Evolutionary conservation across 2,329 filamentous ascomycete species (phyloP).

Genomic region (Cladosporium austrohemisphaericum): DNA sequence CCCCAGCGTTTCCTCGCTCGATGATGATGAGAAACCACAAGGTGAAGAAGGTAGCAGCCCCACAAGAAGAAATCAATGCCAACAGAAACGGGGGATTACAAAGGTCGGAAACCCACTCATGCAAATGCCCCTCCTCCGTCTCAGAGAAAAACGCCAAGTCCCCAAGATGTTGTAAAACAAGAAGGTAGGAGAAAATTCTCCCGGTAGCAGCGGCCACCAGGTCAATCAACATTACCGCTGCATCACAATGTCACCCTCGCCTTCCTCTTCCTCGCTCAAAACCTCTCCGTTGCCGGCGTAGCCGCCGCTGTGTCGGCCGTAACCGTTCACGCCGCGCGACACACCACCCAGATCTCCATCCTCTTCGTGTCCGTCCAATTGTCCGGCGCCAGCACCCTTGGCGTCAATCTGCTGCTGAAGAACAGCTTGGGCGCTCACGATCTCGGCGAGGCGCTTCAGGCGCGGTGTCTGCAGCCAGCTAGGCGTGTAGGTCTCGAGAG

Average conservation of each 20-base stretch:
- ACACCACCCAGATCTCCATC: conserved; percentile 6
- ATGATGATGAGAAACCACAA: too few relatives aligned
- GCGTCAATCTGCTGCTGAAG: conserved; percentile 56
- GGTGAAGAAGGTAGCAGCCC: too few relatives aligned
- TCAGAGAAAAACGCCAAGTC: neutral
- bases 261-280: conserved; percentile 11
- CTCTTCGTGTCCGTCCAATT: conserved; percentile 9
- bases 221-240: neutral
- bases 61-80: neutral
- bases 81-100: conserved; percentile 1
- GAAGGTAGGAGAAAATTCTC: neutral
- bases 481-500: conserved; percentile 94
- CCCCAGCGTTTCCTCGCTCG: neutral
- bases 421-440: conserved; percentile 93
- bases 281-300: conserved; percentile 7
- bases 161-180: neutral
- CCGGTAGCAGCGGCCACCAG: neutral
- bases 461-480: conserved; percentile 97
- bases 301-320: conserved; percentile 4
- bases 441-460: conserved; percentile 94
- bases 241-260: neutral
- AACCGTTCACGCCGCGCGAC: conserved; percentile 1
- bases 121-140: neutral
- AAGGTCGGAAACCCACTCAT: neutral
- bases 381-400: conserved; percentile 5